Percentiles rank a stretch among this genome's conserved stretches.
These are phyloP conservation scores for Apium graveolens DNA, from an alignment of 129 eudicot genomes.

Conservation along the genomic window DNA sequence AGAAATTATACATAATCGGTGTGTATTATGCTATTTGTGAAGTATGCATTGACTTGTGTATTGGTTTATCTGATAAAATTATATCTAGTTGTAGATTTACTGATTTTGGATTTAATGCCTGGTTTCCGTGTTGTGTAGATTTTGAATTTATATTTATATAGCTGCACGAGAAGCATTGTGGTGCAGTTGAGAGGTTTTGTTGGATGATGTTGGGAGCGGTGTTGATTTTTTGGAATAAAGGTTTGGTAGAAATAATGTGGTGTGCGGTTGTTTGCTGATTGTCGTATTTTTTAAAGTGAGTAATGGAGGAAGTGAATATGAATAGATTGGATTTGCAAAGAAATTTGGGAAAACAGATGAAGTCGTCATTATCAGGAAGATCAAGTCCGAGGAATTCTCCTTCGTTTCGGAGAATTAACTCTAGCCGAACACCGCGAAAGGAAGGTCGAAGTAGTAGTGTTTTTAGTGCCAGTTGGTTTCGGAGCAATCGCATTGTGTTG, in stretches of 20 bases:
- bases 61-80: background rate
- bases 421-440: conserved; percentile 72
- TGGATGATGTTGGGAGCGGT: conserved; percentile 6
- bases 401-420: conserved; percentile 60
- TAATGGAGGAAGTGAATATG: conserved; percentile 56
- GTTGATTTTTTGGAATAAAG: background rate
- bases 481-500: conserved; percentile 65
- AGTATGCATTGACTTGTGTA: background rate
- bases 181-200: conserved; percentile 3
- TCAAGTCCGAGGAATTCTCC: conserved; percentile 79
- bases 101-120: background rate
- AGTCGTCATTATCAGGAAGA: conserved; percentile 75
- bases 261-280: conserved; percentile 12
- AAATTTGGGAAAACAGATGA: conserved; percentile 44
- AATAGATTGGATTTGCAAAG: conserved; percentile 36
- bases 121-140: background rate
- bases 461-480: conserved; percentile 43
- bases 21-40: background rate
- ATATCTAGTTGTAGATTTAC: background rate
- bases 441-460: conserved; percentile 41
- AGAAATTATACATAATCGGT: background rate
- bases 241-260: conserved; percentile 10
- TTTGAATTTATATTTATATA: background rate
- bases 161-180: conserved; percentile 3
- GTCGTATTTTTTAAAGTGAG: background rate